A percentile compares a stretch with the other conserved stretches of the same genome.
Evolutionary conservation across 2,329 filamentous ascomycete species (phyloP).

Genomic region (Karstenula rhodostoma): DNA sequence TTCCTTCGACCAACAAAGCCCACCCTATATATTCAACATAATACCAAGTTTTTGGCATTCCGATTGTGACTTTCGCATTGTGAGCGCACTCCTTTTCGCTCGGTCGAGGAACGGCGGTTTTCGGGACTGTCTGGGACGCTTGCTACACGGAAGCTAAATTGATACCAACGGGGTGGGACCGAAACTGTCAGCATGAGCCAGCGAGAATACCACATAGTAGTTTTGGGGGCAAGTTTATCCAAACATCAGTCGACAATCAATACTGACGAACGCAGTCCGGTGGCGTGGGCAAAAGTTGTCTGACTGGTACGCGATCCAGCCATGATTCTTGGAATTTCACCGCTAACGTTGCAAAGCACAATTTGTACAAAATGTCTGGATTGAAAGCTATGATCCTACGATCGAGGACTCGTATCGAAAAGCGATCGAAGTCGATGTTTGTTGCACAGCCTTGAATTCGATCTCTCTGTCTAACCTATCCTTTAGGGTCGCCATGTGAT

Average conservation of each 20-base stretch:
- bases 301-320: conserved; percentile 72
- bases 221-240: conserved; percentile 50
- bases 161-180: not conserved
- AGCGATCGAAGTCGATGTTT: conserved; percentile 79
- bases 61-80: not conserved
- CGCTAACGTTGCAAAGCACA: conserved; percentile 64
- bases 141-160: conserved; percentile 24
- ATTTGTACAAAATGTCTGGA: conserved; percentile 71
- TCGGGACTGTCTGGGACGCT: conserved; percentile 21
- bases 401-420: conserved; percentile 70
- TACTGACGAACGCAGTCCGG: conserved; percentile 60
- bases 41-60: not conserved
- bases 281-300: conserved; percentile 90
- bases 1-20: not conserved
- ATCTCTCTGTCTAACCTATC: conserved; percentile 6
- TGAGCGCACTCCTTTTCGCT: not conserved
- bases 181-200: conserved; percentile 43
- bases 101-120: not conserved
- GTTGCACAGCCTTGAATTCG: conserved; percentile 47
- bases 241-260: conserved; percentile 24
- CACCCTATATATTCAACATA: conserved; percentile 15
- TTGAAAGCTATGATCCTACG: conserved; percentile 74
- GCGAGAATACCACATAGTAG: conserved; percentile 54
- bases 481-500: conserved; percentile 84
- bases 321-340: not conserved